These are phyloP conservation scores for Trichosanthes truncata DNA, from an alignment of 306 rosid species.

Conservation along the genomic window DNA sequence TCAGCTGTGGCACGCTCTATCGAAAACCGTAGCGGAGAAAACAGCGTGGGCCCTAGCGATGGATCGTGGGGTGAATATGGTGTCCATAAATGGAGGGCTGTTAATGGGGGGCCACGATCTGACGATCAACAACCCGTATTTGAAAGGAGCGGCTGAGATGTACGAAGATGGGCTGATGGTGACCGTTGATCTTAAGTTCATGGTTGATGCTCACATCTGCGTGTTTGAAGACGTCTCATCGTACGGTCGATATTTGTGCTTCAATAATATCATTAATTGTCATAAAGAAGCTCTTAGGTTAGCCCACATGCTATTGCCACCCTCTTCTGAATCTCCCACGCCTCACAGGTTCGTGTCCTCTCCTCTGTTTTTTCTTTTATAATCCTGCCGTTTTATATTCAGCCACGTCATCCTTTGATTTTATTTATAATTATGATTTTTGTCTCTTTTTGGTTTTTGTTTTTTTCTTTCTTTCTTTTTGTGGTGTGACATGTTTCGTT, in stretches of 20 bases:
- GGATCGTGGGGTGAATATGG: slow-evolving; percentile 33
- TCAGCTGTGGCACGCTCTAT: slow-evolving; percentile 32
- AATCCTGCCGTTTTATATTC: neutral
- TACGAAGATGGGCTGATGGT: slow-evolving; percentile 24
- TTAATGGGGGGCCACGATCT: slow-evolving; percentile 18
- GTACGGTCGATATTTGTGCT: slow-evolving; percentile 26
- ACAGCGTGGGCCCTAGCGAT: slow-evolving; percentile 30
- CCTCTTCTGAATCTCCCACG: neutral
- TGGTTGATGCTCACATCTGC: slow-evolving; percentile 25
- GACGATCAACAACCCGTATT: slow-evolving; percentile 17
- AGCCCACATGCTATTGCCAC: slow-evolving; percentile 17
- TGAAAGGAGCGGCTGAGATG: slow-evolving; percentile 37
- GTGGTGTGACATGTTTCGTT: too few species aligned
- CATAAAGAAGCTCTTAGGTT: slow-evolving; percentile 16
- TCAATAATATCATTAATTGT: slow-evolving; percentile 20
- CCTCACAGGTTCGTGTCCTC: neutral
- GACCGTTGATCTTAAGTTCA: slow-evolving; percentile 22
- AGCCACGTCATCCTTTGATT: neutral
- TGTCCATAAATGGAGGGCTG: slow-evolving; percentile 24
- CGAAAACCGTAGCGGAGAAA: slow-evolving; percentile 22
- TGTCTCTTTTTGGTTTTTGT: too few species aligned
- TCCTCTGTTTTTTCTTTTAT: neutral
- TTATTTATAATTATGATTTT: too few species aligned
- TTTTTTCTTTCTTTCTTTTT: too few species aligned
- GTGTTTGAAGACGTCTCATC: slow-evolving; percentile 24